Base-by-base conservation (phyloP, 192 early-diverging fungal genomes). In the Linnemannia zychae region DNA sequence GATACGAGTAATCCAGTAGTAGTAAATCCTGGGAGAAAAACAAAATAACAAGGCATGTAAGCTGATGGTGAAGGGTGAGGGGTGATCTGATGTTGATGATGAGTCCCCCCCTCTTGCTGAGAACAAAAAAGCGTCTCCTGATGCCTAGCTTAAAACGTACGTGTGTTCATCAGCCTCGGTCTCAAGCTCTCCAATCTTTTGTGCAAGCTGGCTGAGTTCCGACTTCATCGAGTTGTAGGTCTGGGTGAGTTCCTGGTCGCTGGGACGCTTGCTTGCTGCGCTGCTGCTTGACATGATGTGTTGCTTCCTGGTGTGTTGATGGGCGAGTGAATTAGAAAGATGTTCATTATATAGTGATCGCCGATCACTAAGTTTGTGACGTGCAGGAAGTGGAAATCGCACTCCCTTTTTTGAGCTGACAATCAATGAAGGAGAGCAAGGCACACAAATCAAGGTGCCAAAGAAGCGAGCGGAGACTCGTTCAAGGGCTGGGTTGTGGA, bases 161-260 rank as follows among this genome's bases (percentile, higher is more conserved):
- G 94, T 92, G 91, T 99, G 97, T 88, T 99, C 98, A 80, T 97
- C 97, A 31, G 94, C 89, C 84, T 99, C 96, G 60, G 93, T 91
- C 87, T 99, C 98, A 34, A 99, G 90, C 85, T 99, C 98, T 28
- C 97, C 97, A 75, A 98, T 91, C 90, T 99, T 99, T 80, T 92
- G 91, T 34, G 97, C 96, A 38, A 99, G 89, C 31, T 89, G 89
- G 75, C 95, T 93, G 71, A 99, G 91, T 78, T 99, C 96, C 49
- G 92, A 90, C 93, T 94, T 95, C 92, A 88, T 90, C 88, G 67
- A 48, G 78, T 85, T 86, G 84, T 90, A 92, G 68, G 89, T 87
- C 36, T 83, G 74, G 28, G 92, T 91, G 52, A 94, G 76, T 67
- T 94, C 92, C 87, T 92, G 91, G 84, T 92, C 92, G 36, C 88